Conservation (phyloP, 805 yeast genomes). For the Phaffomyces thermotolerans region DNA sequence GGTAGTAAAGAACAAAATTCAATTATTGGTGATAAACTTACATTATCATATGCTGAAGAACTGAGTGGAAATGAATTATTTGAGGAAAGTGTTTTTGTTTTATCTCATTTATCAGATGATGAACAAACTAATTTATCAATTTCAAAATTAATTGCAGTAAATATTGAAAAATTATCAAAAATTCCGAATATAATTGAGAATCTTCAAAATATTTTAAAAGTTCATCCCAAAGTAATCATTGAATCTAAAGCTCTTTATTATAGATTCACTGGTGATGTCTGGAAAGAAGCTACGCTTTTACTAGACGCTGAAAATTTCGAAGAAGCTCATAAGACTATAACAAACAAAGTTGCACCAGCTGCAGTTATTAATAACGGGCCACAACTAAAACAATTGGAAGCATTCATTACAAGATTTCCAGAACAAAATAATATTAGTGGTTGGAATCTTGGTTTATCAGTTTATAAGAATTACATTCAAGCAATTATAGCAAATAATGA, state of each 20-base stretch:
- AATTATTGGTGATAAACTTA: constrained; percentile 30
- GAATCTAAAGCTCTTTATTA: constrained; percentile 57
- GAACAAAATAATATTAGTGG: constrained; percentile 32
- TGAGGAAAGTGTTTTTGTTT: constrained; percentile 57
- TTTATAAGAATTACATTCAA: constrained; percentile 45
- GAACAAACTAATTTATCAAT: constrained; percentile 35
- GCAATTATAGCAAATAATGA: constrained; percentile 22
- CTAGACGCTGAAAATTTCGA: constrained; percentile 51
- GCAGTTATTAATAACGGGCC: constrained; percentile 47
- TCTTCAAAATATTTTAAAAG: constrained; percentile 32
- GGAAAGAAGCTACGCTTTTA: constrained; percentile 54
- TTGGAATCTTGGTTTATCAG: constrained; percentile 54
- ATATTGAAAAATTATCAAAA: constrained; percentile 18
- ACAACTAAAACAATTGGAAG: constrained; percentile 25
- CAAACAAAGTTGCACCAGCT: constrained; percentile 62
- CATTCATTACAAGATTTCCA: constrained; percentile 38
- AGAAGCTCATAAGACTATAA: constrained; percentile 56
- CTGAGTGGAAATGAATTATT: constrained; percentile 40
- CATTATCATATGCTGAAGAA: constrained; percentile 42
- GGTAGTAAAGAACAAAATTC: constrained; percentile 10
- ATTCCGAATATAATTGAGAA: constrained; percentile 25
- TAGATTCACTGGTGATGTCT: constrained; percentile 40
- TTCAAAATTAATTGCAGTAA: constrained; percentile 20
- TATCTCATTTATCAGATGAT: constrained; percentile 50
- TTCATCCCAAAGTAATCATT: constrained; percentile 43